phyloP scores from a whole-genome alignment of 75 land plant genomes.

The Selaginella moellendorffii region DNA sequence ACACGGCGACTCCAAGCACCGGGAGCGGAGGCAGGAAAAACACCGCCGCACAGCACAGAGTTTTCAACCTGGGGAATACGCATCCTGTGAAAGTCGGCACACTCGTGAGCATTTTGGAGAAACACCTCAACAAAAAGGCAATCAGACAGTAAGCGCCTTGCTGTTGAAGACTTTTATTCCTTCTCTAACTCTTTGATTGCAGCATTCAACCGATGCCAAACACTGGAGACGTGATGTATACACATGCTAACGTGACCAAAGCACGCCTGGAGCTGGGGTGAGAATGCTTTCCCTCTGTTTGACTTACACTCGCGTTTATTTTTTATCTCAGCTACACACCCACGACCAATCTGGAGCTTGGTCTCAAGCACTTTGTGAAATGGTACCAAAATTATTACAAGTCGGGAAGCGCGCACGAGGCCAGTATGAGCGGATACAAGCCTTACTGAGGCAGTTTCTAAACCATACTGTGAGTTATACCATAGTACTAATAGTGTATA shows the following conservation, averaged over 20 bases:
- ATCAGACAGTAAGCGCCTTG: not conserved
- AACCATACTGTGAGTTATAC: too few species aligned
- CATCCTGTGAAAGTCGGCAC: slow-evolving; percentile 11
- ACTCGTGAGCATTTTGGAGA: slow-evolving; percentile 14
- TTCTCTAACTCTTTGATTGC: too few species aligned
- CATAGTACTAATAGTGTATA: too few species aligned
- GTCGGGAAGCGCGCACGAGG: not conserved
- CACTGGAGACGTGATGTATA: slow-evolving; percentile 17
- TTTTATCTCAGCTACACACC: slow-evolving; percentile 17
- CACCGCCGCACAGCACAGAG: slow-evolving; percentile 5
- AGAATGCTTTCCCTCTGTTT: too few species aligned
- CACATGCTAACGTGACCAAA: slow-evolving; percentile 15
- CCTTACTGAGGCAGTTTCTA: too few species aligned
- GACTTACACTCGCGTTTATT: too few species aligned
- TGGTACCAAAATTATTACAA: slow-evolving; percentile 22
- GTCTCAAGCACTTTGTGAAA: slow-evolving; percentile 20
- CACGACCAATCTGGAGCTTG: slow-evolving; percentile 14
- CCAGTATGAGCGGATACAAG: slow-evolving; percentile 13
- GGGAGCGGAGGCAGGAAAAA: slow-evolving; percentile 15
- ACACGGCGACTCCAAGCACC: slow-evolving; percentile 13
- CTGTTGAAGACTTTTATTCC: too few species aligned
- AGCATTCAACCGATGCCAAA: slow-evolving; percentile 13
- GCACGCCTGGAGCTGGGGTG: slow-evolving; percentile 10
- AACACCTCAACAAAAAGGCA: slow-evolving; percentile 14
- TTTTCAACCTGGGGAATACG: slow-evolving; percentile 17